Conservation (phyloP, 192 early-diverging fungal genomes). For the Coemansia sp. region DNA sequence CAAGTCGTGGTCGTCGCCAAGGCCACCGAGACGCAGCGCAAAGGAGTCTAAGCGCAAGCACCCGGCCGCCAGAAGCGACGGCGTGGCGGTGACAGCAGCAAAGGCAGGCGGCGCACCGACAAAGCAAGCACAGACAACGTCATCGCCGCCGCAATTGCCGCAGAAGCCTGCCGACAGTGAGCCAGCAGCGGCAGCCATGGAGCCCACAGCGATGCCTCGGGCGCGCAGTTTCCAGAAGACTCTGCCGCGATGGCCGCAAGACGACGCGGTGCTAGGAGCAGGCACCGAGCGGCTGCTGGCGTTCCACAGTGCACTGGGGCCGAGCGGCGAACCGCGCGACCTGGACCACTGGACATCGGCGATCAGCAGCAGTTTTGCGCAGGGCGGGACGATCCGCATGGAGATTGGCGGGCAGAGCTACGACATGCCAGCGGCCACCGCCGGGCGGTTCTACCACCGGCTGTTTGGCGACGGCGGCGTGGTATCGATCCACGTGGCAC, state of each 20-base stretch:
- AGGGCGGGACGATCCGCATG: constrained; percentile 24
- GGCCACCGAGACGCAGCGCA: constrained; percentile 2
- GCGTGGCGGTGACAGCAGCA: not conserved
- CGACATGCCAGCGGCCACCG: constrained; percentile 38
- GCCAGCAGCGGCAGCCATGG: not conserved
- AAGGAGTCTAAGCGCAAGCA: constrained; percentile 21
- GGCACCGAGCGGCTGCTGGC: constrained; percentile 39
- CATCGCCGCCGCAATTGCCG: not conserved
- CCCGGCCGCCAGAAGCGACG: constrained; percentile 7
- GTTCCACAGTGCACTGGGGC: constrained; percentile 29
- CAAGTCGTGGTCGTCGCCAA: constrained; percentile 26
- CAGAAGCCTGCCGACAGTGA: not conserved
- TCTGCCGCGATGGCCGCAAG: constrained; percentile 1
- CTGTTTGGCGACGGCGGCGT: constrained; percentile 38
- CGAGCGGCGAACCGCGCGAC: constrained; percentile 3
- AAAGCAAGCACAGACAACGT: not conserved
- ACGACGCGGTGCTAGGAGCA: constrained; percentile 21
- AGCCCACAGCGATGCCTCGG: constrained; percentile 1
- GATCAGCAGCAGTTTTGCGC: constrained; percentile 19
- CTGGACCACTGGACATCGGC: constrained; percentile 31
- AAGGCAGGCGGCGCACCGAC: not conserved
- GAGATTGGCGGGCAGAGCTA: constrained; percentile 38
- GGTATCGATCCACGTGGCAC: constrained; percentile 33
- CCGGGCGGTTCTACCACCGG: constrained; percentile 43
- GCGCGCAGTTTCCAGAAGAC: not conserved